A percentile compares a stretch with the other conserved stretches of the same genome.
These are phyloP conservation scores for Lolium multiflorum DNA, from an alignment of 176 grass and related monocot genomes.

Conservation along the genomic window DNA sequence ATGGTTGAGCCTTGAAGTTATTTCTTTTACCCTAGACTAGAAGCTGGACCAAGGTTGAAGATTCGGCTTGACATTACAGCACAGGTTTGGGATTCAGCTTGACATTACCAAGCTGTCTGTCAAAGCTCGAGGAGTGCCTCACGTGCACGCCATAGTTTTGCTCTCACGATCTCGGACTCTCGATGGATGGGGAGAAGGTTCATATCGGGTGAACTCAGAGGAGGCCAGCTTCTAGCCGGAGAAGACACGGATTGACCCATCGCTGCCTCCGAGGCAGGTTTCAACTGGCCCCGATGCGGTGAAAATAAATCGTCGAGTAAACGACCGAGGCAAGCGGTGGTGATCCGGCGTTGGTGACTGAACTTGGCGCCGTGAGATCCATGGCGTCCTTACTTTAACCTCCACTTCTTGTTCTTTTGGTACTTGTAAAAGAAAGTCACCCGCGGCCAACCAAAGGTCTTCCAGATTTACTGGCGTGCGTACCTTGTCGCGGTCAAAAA, in stretches of 20 bases:
- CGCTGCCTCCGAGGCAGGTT: constrained; percentile 17
- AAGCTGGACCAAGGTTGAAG: background rate
- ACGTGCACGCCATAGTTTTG: background rate
- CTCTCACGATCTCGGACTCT: background rate
- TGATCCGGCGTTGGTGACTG: background rate
- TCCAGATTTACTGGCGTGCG: background rate
- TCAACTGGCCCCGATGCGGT: constrained; percentile 5
- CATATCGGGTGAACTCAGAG: background rate
- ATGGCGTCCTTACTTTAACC: background rate
- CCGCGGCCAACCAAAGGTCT: no score
- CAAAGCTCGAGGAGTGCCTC: background rate
- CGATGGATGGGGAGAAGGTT: background rate
- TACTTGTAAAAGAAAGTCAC: background rate
- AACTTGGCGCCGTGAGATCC: constrained; percentile 40
- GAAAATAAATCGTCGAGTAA: background rate
- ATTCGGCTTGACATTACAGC: background rate
- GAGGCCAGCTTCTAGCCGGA: background rate
- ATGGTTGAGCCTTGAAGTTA: background rate
- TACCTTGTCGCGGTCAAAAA: background rate
- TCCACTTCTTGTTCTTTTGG: background rate
- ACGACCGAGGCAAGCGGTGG: background rate
- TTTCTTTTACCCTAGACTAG: background rate
- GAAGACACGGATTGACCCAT: background rate
- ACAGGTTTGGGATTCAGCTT: background rate
- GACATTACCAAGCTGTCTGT: background rate